Conservation (phyloP, 352 stramenopile species). For the Hyaloperonospora brassicae region DNA sequence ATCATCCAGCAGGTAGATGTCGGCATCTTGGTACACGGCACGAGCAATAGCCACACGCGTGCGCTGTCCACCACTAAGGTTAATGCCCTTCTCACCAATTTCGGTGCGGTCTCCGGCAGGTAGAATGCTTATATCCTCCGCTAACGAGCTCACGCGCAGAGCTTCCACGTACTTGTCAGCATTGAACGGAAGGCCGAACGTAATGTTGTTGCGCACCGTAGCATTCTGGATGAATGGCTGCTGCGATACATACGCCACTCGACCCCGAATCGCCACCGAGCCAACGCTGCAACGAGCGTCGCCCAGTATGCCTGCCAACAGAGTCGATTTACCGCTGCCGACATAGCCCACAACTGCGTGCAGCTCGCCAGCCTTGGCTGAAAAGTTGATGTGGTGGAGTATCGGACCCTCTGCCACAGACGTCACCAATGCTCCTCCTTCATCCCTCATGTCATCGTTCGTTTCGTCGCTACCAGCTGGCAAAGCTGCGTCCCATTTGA, state of each 20-base stretch:
- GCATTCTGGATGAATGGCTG: slow-evolving; percentile 96
- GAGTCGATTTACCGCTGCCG: slow-evolving; percentile 50
- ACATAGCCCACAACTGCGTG: slow-evolving; percentile 46
- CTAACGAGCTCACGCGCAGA: slow-evolving; percentile 38
- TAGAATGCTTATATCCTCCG: slow-evolving; percentile 42
- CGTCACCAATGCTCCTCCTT: slow-evolving; percentile 15
- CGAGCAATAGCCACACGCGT: slow-evolving; percentile 89
- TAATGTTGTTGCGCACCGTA: slow-evolving; percentile 93
- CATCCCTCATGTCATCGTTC: slow-evolving; percentile 37
- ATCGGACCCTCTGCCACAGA: slow-evolving; percentile 17
- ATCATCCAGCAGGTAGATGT: slow-evolving; percentile 96
- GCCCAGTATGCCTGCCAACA: slow-evolving; percentile 40
- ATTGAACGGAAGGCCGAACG: slow-evolving; percentile 84
- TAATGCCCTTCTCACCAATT: slow-evolving; percentile 98
- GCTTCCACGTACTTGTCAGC: slow-evolving; percentile 33
- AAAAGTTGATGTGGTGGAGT: slow-evolving; percentile 47
- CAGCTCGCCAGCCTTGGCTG: slow-evolving; percentile 54
- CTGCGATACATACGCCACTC: slow-evolving; percentile 90
- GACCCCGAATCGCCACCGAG: slow-evolving; percentile 63
- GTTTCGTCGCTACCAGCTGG: slow-evolving; percentile 14
- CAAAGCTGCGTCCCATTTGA: slow-evolving; percentile 58
- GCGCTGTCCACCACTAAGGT: slow-evolving; percentile 94
- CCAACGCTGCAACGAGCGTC: slow-evolving; percentile 31
- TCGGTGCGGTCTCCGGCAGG: slow-evolving; percentile 91
- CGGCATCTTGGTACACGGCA: slow-evolving; percentile 89